These are phyloP conservation scores for Eutypa lata DNA, from an alignment of 2,329 filamentous ascomycete genomes.

Conservation along the genomic window DNA sequence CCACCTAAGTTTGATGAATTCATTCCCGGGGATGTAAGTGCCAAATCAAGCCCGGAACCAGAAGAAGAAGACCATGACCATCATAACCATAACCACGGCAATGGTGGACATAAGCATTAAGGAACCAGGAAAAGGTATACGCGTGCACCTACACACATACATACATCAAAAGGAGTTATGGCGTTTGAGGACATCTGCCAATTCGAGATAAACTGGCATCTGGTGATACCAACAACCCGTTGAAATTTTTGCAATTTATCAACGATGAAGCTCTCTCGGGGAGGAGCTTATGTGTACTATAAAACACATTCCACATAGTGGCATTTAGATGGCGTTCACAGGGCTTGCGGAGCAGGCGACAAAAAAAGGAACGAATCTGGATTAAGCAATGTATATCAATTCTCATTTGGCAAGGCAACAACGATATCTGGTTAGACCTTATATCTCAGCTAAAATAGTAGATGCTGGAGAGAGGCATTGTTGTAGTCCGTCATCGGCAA, in stretches of 20 bases:
- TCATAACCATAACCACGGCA: conserved; percentile 38
- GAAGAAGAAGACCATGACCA: conserved; percentile 50
- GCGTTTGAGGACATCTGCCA: conserved; percentile 1
- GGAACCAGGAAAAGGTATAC: conserved; percentile 6
- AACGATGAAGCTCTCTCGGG: not conserved
- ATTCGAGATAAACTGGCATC: not conserved
- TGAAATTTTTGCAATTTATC: not conserved
- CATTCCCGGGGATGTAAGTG: conserved; percentile 61
- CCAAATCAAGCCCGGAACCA: conserved; percentile 56
- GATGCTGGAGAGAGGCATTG: not conserved
- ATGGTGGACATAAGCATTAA: conserved; percentile 29
- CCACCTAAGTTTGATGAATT: conserved; percentile 73
- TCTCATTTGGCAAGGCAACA: not conserved
- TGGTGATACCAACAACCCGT: not conserved
- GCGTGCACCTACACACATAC: not conserved
- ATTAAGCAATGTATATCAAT: not conserved
- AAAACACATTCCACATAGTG: not conserved
- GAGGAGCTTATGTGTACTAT: not conserved
- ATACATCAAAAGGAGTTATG: conserved; percentile 8
- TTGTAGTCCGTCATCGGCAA: not conserved
- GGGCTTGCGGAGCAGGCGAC: not conserved
- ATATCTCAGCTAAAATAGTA: not conserved
- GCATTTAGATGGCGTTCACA: not conserved
- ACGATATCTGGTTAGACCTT: too few species aligned
- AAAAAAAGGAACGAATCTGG: not conserved